Evolutionary conservation across 306 rosid species (phyloP).

Genomic region (Cicer cuneatum): DNA sequence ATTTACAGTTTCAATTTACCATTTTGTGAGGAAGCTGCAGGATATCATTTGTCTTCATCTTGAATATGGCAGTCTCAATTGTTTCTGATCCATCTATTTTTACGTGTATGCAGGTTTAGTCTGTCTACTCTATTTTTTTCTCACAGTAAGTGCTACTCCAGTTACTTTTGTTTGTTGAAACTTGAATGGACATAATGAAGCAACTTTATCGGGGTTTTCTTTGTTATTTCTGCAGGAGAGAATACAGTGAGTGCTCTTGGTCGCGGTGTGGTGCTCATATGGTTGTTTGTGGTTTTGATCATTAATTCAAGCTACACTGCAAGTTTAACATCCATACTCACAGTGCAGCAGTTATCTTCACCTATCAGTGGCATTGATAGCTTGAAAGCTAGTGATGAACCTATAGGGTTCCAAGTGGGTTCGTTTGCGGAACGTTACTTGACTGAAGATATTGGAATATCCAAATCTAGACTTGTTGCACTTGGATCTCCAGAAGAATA

Average conservation of each 20-base stretch:
- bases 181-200: conserved; percentile 31
- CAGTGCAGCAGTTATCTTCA: conserved; percentile 86
- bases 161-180: conserved; percentile 37
- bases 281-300: conserved; percentile 97
- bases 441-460: conserved; percentile 73
- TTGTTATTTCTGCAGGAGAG: conserved; percentile 70
- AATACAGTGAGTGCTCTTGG: conserved; percentile 91
- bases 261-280: conserved; percentile 78
- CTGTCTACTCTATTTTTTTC: conserved; percentile 90
- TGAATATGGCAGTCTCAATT: conserved; percentile 27
- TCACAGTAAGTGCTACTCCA: conserved; percentile 74
- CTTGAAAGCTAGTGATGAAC: conserved; percentile 65
- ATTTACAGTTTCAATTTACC: conserved; percentile 23
- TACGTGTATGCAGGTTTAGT: conserved; percentile 84
- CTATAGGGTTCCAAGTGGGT: conserved; percentile 90
- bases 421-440: conserved; percentile 81
- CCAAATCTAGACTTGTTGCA: conserved; percentile 73
- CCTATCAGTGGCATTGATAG: conserved; percentile 78
- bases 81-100: conserved; percentile 42
- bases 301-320: conserved; percentile 97
- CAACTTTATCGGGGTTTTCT: conserved; percentile 37
- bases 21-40: conserved; percentile 22
- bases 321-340: conserved; percentile 97
- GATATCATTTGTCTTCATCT: conserved; percentile 33
- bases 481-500: conserved; percentile 86